phyloP scores from a whole-genome alignment of 2,329 filamentous ascomycete genomes.

The Huntiella omanensis region DNA sequence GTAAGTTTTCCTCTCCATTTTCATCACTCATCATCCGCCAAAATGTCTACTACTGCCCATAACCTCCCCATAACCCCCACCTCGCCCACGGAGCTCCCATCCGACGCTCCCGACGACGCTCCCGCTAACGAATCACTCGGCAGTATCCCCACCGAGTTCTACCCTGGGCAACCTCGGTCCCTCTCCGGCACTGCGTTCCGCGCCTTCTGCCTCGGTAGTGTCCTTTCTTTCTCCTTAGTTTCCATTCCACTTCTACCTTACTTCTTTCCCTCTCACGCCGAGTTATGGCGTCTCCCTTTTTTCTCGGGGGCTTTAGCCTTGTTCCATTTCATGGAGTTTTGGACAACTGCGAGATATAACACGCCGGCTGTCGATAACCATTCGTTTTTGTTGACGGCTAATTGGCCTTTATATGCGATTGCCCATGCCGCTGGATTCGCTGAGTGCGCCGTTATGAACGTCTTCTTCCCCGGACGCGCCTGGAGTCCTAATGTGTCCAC shows the following conservation, averaged over 20 bases:
- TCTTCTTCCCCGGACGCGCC: conserved; percentile 32
- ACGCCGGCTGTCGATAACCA: conserved; percentile 50
- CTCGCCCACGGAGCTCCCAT: neutral
- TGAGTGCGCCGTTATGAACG: conserved; percentile 48
- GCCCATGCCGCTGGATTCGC: conserved; percentile 58
- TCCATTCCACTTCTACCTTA: conserved; percentile 16
- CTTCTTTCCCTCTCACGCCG: conserved; percentile 17
- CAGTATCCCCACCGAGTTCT: conserved; percentile 16
- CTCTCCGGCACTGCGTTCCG: conserved; percentile 40
- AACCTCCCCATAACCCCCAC: neutral
- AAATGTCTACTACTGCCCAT: neutral
- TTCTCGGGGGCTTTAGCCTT: conserved; percentile 51
- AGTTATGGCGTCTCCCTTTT: conserved; percentile 42
- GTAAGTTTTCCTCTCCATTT: conserved; percentile 2
- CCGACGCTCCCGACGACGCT: neutral
- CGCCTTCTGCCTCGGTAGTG: conserved; percentile 33
- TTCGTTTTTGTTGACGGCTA: conserved; percentile 68
- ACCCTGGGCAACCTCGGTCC: conserved; percentile 32
- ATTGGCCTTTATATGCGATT: conserved; percentile 67
- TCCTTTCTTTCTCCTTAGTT: conserved; percentile 20
- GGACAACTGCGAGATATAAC: conserved; percentile 71
- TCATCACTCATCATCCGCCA: neutral
- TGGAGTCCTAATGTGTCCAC: conserved; percentile 25
- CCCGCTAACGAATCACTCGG: neutral
- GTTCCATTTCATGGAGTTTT: conserved; percentile 97